Percentiles rank a stretch among this genome's conserved stretches.
phyloP scores from a whole-genome alignment of 768 basidiomycete species.

The Lentinus tigrinus region DNA sequence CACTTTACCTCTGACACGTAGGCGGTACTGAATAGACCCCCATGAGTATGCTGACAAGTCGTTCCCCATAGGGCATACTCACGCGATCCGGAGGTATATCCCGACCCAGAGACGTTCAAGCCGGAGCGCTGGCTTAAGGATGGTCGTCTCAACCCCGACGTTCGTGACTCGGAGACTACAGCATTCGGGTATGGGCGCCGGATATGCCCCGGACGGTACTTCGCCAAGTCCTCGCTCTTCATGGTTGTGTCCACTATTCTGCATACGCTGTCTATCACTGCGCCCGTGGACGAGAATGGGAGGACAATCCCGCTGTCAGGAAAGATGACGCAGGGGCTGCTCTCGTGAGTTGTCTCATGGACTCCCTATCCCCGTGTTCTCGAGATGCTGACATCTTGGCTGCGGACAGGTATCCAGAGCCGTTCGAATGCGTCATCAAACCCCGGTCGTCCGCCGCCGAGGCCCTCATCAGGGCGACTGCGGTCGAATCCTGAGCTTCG shows the following conservation, averaged over 20 bases:
- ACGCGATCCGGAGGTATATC: conserved; percentile 9
- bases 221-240: background rate
- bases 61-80: background rate
- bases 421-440: background rate
- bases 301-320: background rate
- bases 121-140: conserved; percentile 18
- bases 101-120: conserved; percentile 19
- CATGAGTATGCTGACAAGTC: background rate
- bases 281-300: background rate
- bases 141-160: background rate
- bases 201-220: conserved; percentile 2
- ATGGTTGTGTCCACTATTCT: conserved; percentile 1
- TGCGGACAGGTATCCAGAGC: background rate
- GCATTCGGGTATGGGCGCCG: background rate
- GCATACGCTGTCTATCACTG: conserved; percentile 1
- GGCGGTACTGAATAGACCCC: too few relatives aligned
- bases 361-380: too few relatives aligned
- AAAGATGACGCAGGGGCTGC: background rate
- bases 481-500: too few relatives aligned
- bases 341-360: background rate
- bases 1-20: too few relatives aligned
- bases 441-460: background rate
- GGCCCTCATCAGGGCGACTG: background rate
- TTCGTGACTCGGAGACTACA: background rate
- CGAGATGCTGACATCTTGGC: background rate